A percentile compares a stretch with the other conserved stretches of the same genome.
Evolutionary conservation across 1,139 yeast species (phyloP).

Genomic region (Suhomyces bokatorum): DNA sequence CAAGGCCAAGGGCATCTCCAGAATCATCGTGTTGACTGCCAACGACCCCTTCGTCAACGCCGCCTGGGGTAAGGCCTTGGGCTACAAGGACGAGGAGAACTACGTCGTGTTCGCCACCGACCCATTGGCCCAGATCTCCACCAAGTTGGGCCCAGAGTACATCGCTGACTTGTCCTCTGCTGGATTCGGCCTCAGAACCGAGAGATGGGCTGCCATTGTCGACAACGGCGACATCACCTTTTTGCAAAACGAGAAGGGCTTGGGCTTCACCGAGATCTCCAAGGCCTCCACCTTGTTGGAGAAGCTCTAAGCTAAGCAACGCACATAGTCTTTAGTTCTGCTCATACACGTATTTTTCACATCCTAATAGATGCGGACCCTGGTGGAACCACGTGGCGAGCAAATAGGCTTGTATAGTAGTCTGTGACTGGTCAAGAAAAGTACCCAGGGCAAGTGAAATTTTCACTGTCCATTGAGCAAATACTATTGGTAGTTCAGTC

Average conservation of each 20-base stretch:
- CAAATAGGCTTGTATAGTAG: too few species aligned
- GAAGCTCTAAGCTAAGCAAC: slow-evolving; percentile 12
- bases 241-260: slow-evolving; percentile 58
- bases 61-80: slow-evolving; percentile 81
- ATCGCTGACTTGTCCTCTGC: slow-evolving; percentile 49
- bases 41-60: slow-evolving; percentile 76
- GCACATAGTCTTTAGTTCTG: not conserved
- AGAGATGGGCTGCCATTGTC: slow-evolving; percentile 20
- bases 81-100: slow-evolving; percentile 41
- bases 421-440: too few species aligned
- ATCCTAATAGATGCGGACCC: too few species aligned
- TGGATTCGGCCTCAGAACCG: slow-evolving; percentile 34
- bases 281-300: slow-evolving; percentile 56
- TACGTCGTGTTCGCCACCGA: slow-evolving; percentile 71
- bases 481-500: too few species aligned
- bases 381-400: too few species aligned
- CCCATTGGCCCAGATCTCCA: slow-evolving; percentile 63
- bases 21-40: slow-evolving; percentile 69
- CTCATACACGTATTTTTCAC: not conserved
- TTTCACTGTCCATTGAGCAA: too few species aligned
- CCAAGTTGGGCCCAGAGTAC: slow-evolving; percentile 59
- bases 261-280: slow-evolving; percentile 59
- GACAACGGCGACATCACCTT: slow-evolving; percentile 20
- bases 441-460: too few species aligned
- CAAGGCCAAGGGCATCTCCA: slow-evolving; percentile 69